Conservation (phyloP, 352 stramenopile species). For the Elongisporangium anandrum region DNA sequence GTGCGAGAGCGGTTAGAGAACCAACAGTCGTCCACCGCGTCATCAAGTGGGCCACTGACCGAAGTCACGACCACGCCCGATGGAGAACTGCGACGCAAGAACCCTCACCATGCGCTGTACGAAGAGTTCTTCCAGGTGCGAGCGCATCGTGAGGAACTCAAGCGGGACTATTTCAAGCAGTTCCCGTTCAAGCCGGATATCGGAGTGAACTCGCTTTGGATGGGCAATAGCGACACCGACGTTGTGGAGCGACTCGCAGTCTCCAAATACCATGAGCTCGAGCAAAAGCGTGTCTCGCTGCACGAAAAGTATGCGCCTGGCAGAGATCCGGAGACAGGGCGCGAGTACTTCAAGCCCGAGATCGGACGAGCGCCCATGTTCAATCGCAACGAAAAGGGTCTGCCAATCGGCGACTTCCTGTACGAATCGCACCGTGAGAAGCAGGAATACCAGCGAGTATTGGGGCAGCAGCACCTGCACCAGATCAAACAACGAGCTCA, state of each 20-base stretch:
- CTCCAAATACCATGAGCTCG: slow-evolving; percentile 59
- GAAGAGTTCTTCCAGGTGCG: slow-evolving; percentile 58
- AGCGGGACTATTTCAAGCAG: slow-evolving; percentile 54
- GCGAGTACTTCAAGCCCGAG: slow-evolving; percentile 66
- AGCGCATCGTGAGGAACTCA: slow-evolving; percentile 32
- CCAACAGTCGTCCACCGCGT: neutral
- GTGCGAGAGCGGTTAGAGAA: slow-evolving; percentile 61
- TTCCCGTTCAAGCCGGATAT: slow-evolving; percentile 81
- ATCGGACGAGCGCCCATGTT: slow-evolving; percentile 59
- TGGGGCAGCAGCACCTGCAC: slow-evolving; percentile 37
- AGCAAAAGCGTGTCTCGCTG: slow-evolving; percentile 46
- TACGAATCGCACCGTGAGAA: slow-evolving; percentile 61
- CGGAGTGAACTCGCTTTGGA: slow-evolving; percentile 65
- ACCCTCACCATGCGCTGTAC: slow-evolving; percentile 64
- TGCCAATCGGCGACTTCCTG: slow-evolving; percentile 77
- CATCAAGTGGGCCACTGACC: neutral
- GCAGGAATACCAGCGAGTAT: slow-evolving; percentile 44
- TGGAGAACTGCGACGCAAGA: slow-evolving; percentile 28
- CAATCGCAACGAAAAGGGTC: slow-evolving; percentile 57
- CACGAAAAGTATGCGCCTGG: slow-evolving; percentile 61
- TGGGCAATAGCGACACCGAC: slow-evolving; percentile 30
- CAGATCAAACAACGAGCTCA: slow-evolving; percentile 38
- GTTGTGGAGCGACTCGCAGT: slow-evolving; percentile 71
- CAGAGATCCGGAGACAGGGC: slow-evolving; percentile 53
- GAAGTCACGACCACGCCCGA: slow-evolving; percentile 9